Evolutionary conservation across 2,329 filamentous ascomycete species (phyloP).

Genomic region (Xylariomycetidae sp.): DNA sequence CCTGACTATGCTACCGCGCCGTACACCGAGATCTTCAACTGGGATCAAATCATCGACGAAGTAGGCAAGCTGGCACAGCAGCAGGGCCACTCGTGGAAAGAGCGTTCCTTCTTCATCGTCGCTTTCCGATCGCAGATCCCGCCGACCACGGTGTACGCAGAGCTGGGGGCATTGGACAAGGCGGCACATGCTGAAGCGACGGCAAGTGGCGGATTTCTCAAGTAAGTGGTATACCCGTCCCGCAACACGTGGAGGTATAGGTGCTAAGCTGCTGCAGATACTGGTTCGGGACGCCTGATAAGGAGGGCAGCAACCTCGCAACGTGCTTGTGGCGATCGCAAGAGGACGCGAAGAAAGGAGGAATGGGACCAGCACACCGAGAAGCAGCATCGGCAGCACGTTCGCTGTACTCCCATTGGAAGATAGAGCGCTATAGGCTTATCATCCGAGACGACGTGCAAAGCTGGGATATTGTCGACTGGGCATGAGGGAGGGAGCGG

Average conservation of each 20-base stretch:
- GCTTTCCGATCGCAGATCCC: slow-evolving; percentile 73
- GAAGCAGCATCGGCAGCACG: slow-evolving; percentile 61
- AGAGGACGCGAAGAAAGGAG: slow-evolving; percentile 54
- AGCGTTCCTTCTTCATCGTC: slow-evolving; percentile 72
- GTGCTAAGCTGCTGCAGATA: slow-evolving; percentile 50
- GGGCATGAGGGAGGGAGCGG: slow-evolving; percentile 34
- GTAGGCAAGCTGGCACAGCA: slow-evolving; percentile 46
- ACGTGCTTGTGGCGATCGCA: slow-evolving; percentile 65
- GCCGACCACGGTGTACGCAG: slow-evolving; percentile 57
- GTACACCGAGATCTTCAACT: slow-evolving; percentile 75
- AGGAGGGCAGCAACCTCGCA: slow-evolving; percentile 68
- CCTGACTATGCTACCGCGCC: slow-evolving; percentile 70
- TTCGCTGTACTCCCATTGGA: slow-evolving; percentile 60
- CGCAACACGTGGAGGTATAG: slow-evolving; percentile 2
- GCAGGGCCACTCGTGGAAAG: slow-evolving; percentile 49
- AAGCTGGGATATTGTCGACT: slow-evolving; percentile 58
- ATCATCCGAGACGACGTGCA: slow-evolving; percentile 59
- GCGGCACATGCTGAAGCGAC: slow-evolving; percentile 76
- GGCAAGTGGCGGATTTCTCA: slow-evolving; percentile 72
- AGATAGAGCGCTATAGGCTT: slow-evolving; percentile 64
- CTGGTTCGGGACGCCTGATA: slow-evolving; percentile 77
- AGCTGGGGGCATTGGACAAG: slow-evolving; percentile 68
- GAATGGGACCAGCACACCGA: slow-evolving; percentile 52
- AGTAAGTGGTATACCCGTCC: slow-evolving; percentile 42
- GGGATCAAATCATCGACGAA: slow-evolving; percentile 54